Base-by-base conservation (phyloP, 75 land plant species). In the Selaginella moellendorffii region DNA sequence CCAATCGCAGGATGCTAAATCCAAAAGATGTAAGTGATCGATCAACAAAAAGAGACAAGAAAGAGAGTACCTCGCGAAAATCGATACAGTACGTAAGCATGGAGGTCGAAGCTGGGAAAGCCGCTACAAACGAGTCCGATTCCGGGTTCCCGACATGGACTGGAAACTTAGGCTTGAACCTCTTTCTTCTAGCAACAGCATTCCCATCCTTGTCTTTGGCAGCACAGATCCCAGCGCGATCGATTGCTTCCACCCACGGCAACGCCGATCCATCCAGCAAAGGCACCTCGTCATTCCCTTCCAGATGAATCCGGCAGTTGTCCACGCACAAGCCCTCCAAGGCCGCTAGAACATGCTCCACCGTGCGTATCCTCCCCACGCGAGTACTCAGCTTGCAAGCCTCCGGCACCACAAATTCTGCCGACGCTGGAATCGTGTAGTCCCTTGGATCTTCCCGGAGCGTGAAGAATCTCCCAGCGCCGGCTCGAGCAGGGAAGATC, bases 271-370 rank as follows among this genome's bases (percentile, higher is more conserved):
- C 97, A 78, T 92, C 97, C 24, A 92, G 71, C 30, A 92, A 68
- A 53, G 97, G 97, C 61, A 81, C 84, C 81, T 83, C 86, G 31
- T 71, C 63, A 8, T 77, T 80, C 10, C 86, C 86, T 10, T 66
- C 65, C 18, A 92, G 73, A 65, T 88, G 84, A 21, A 92, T 85
- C 1, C 85, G 62, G 72, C 93, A 88, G 59, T 92, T 92, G 56
- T 92, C 96, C 9, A 92, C 87, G 0, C 97, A 89, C 31, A 65
- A 52, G 10, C 85, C 97, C 67, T 88, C 97, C 62, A 92, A 63
- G 2, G 97, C 97, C 12, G 97, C 85, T 2, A 92, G 82, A 62
- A 92, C 67, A 62, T 92, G 97, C 80, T 92, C 97, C 2, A 88
- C 81, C 0, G 97, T 92, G 27, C 79, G 60, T 53, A 92, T 68